Percentiles rank a stretch among this genome's conserved stretches.
phyloP scores from a whole-genome alignment of 768 basidiomycete species.

The Boletus pseudo-olivaceus region DNA sequence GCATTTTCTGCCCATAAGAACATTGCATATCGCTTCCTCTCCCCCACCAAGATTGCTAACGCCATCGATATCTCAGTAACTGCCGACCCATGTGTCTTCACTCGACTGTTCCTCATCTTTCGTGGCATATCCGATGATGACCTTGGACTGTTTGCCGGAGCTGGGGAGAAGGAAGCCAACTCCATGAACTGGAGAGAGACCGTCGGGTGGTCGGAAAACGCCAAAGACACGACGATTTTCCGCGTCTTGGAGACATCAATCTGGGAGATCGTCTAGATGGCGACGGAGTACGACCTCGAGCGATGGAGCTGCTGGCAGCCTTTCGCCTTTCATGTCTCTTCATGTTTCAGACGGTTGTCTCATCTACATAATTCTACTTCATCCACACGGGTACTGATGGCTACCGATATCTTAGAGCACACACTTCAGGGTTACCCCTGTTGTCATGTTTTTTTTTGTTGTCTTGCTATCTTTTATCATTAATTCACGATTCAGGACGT shows the following conservation, averaged over 20 bases:
- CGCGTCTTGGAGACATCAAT: constrained; percentile 78
- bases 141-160: constrained; percentile 64
- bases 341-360: constrained; percentile 7
- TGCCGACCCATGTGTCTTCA: constrained; percentile 75
- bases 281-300: neutral
- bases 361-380: constrained; percentile 7
- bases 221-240: constrained; percentile 70
- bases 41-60: constrained; percentile 72
- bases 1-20: constrained; percentile 76
- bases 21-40: constrained; percentile 86
- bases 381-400: constrained; percentile 5
- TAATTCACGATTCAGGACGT: constrained; percentile 9
- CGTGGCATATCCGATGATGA: constrained; percentile 82
- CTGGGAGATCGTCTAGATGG: constrained; percentile 57
- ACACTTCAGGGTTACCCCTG: constrained; percentile 17
- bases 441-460: constrained; percentile 16
- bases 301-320: constrained; percentile 21
- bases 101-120: constrained; percentile 82
- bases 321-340: neutral
- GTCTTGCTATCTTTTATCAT: constrained; percentile 15
- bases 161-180: constrained; percentile 86
- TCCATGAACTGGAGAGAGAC: constrained; percentile 76
- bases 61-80: constrained; percentile 89
- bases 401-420: constrained; percentile 27
- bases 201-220: constrained; percentile 78